A percentile compares a stretch with the other conserved stretches of the same genome.
phyloP scores from a whole-genome alignment of 1,284 basidiomycete species.

The Irpex sp. region DNA sequence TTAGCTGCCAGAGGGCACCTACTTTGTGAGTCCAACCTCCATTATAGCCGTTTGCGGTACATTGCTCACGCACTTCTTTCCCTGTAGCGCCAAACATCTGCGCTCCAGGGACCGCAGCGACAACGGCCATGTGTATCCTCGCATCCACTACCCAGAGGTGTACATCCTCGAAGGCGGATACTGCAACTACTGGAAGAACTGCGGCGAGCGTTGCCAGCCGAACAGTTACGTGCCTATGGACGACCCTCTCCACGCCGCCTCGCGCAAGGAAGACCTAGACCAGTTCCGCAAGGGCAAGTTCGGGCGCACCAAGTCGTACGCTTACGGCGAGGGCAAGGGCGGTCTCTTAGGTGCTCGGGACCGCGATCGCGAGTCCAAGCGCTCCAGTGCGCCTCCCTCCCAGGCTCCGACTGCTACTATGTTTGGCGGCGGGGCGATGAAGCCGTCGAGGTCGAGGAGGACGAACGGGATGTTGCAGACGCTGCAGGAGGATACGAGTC shows the following conservation, averaged over 20 bases:
- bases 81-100: constrained; percentile 80
- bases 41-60: constrained; percentile 6
- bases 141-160: constrained; percentile 93
- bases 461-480: constrained; percentile 42
- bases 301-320: constrained; percentile 84
- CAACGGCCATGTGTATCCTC: constrained; percentile 88
- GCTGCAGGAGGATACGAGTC: constrained; percentile 61
- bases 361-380: constrained; percentile 36
- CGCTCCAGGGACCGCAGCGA: constrained; percentile 86
- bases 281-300: constrained; percentile 89
- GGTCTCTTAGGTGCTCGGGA: constrained; percentile 7
- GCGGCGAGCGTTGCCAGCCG: constrained; percentile 73
- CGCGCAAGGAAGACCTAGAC: constrained; percentile 83
- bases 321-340: constrained; percentile 72
- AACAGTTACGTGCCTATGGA: constrained; percentile 91
- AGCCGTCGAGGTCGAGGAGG: constrained; percentile 57
- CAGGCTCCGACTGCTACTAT: constrained; percentile 39
- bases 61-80: constrained; percentile 7
- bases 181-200: constrained; percentile 77
- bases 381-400: constrained; percentile 47
- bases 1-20: constrained; percentile 91
- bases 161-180: constrained; percentile 98
- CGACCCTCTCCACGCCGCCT: constrained; percentile 78
- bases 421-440: constrained; percentile 43
- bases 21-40: constrained; percentile 69